phyloP scores from a whole-genome alignment of 2,329 filamentous ascomycete genomes.

The Xylariaceae sp. region DNA sequence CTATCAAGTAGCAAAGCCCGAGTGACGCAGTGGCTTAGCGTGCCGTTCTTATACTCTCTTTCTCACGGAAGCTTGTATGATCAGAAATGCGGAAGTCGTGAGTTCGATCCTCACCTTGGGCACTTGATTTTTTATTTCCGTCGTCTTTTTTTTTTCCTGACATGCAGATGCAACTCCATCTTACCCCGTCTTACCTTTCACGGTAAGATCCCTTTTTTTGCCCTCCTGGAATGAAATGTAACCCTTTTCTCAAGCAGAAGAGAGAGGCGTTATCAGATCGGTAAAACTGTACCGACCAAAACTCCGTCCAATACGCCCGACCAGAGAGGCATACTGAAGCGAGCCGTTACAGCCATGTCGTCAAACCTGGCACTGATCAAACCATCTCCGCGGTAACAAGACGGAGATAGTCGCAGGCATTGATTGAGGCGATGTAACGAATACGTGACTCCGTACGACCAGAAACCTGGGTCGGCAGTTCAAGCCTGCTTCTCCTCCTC shows the following conservation, averaged over 20 bases:
- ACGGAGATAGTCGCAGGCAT: background rate
- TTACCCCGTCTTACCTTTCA: too few species aligned
- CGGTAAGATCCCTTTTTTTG: too few species aligned
- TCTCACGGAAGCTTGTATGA: slow-evolving; percentile 7
- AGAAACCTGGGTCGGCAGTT: too few species aligned
- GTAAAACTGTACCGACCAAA: too few species aligned
- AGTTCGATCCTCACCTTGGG: slow-evolving; percentile 20
- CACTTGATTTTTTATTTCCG: slow-evolving; percentile 1
- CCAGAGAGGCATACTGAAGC: background rate
- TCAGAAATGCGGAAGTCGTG: slow-evolving; percentile 18
- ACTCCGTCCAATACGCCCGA: too few species aligned
- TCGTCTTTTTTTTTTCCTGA: background rate
- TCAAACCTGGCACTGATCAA: background rate
- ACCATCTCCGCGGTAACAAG: background rate
- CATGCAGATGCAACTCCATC: background rate
- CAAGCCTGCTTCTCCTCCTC: too few species aligned
- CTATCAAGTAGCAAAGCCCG: background rate
- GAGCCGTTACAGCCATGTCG: background rate
- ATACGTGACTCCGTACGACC: background rate
- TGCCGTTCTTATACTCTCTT: slow-evolving; percentile 17
- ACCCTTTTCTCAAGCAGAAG: too few species aligned
- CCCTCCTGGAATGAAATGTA: background rate
- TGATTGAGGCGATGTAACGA: slow-evolving; percentile 1
- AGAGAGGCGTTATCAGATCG: too few species aligned
- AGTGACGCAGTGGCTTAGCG: slow-evolving; percentile 18